A percentile compares a stretch with the other conserved stretches of the same genome.
Evolutionary conservation across 2,329 filamentous ascomycete species (phyloP).

Genomic region (Arthrobotrys conoides): DNA sequence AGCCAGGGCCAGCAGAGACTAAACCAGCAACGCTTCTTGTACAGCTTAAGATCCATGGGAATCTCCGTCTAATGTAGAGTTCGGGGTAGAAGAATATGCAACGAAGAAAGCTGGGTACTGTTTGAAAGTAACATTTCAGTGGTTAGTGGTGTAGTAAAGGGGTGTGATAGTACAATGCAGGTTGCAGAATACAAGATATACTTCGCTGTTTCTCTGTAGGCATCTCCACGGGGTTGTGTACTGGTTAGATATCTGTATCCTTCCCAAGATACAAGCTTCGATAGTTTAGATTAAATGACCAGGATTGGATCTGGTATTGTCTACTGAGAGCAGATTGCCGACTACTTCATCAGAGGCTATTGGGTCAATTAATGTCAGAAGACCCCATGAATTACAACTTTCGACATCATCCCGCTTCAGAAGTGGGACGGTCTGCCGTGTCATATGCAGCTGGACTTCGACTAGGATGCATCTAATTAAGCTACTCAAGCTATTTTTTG

Average conservation of each 20-base stretch:
- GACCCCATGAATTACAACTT: slow-evolving; percentile 1
- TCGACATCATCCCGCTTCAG: background rate
- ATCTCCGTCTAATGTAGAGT: background rate
- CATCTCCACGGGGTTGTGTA: background rate
- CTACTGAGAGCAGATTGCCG: background rate
- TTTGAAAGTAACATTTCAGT: background rate
- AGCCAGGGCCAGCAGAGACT: background rate
- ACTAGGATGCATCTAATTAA: background rate
- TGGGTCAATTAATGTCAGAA: too few relatives aligned
- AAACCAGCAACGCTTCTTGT: background rate
- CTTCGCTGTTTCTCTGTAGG: background rate
- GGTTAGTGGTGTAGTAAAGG: background rate
- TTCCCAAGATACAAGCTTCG: background rate
- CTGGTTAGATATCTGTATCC: background rate
- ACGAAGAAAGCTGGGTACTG: background rate
- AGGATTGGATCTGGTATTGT: background rate
- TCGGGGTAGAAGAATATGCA: background rate
- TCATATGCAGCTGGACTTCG: background rate
- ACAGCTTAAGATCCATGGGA: background rate
- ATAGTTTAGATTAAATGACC: background rate
- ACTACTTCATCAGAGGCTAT: too few relatives aligned
- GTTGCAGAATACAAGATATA: background rate
- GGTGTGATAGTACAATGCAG: background rate
- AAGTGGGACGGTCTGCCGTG: background rate
- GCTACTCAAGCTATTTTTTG: background rate